A percentile compares a stretch with the other conserved stretches of the same genome.
Evolutionary conservation across 352 stramenopile genomes (phyloP).

Genomic region (Pythium dissotocum): DNA sequence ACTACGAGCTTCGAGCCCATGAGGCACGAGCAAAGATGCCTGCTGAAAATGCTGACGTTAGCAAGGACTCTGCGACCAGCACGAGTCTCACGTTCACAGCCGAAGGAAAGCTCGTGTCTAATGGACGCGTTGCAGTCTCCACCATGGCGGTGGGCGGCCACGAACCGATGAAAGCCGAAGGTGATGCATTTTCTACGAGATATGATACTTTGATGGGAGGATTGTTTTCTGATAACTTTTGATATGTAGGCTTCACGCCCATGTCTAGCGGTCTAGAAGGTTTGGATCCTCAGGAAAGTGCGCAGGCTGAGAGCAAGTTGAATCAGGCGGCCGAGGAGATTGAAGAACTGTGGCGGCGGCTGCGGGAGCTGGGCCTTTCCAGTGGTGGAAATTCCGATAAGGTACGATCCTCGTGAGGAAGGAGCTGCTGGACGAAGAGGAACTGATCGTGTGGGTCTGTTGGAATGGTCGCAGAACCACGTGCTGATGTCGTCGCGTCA

Average conservation of each 20-base stretch:
- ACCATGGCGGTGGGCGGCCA: constrained; percentile 14
- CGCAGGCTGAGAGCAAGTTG: constrained; percentile 56
- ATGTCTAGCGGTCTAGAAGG: constrained; percentile 32
- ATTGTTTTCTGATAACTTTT: background rate
- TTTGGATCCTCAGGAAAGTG: constrained; percentile 37
- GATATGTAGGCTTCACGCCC: constrained; percentile 22
- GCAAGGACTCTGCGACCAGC: constrained; percentile 12
- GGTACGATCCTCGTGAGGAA: constrained; percentile 25
- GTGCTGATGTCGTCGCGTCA: constrained; percentile 77
- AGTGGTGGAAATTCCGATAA: constrained; percentile 55
- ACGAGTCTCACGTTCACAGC: background rate
- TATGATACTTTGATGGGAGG: background rate
- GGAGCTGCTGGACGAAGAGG: background rate
- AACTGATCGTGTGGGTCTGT: background rate
- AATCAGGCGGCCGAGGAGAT: constrained; percentile 77
- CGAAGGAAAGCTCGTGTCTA: background rate
- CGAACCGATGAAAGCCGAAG: constrained; percentile 24
- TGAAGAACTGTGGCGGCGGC: constrained; percentile 79
- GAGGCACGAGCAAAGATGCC: constrained; percentile 43
- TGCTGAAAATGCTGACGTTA: background rate
- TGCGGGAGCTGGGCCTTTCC: constrained; percentile 78
- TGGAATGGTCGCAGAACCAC: constrained; percentile 32
- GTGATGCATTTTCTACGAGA: constrained; percentile 4
- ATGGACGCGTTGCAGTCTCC: background rate
- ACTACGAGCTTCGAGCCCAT: constrained; percentile 79